Percentiles rank a stretch among this genome's conserved stretches.
phyloP scores from a whole-genome alignment of 2,329 filamentous ascomycete species.

The Fusarium pseudoanthophilum region DNA sequence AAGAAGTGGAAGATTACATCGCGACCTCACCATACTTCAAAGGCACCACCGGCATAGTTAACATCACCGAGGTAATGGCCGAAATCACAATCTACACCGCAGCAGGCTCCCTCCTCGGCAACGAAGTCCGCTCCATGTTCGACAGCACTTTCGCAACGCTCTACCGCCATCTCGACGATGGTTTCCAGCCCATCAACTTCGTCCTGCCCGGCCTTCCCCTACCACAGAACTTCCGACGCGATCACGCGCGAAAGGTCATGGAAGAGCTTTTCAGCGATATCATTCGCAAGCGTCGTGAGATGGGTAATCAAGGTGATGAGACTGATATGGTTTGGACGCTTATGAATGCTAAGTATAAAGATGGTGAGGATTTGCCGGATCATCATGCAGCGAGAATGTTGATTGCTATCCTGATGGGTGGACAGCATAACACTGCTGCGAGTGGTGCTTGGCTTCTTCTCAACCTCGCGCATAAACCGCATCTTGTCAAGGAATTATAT shows the following conservation, averaged over 20 bases:
- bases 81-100: conserved; percentile 94
- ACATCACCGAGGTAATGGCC: conserved; percentile 79
- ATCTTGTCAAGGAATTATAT: conserved; percentile 82
- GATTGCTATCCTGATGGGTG: conserved; percentile 91
- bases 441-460: conserved; percentile 87
- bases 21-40: conserved; percentile 73
- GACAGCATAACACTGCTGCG: conserved; percentile 87
- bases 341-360: conserved; percentile 86
- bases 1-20: conserved; percentile 78
- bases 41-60: conserved; percentile 71
- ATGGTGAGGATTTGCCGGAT: conserved; percentile 79
- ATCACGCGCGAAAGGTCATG: conserved; percentile 82
- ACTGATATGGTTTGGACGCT: conserved; percentile 90
- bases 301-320: conserved; percentile 59
- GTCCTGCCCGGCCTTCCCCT: conserved; percentile 86
- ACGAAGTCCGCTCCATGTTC: conserved; percentile 82
- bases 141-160: conserved; percentile 82
- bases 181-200: conserved; percentile 89
- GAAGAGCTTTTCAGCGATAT: conserved; percentile 83
- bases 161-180: conserved; percentile 90
- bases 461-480: conserved; percentile 79
- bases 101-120: conserved; percentile 83
- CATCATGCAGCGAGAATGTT: conserved; percentile 89
- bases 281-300: conserved; percentile 73
- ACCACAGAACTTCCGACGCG: conserved; percentile 84